phyloP scores from a whole-genome alignment of 345 rosid species.

The Dovyalis caffra region DNA sequence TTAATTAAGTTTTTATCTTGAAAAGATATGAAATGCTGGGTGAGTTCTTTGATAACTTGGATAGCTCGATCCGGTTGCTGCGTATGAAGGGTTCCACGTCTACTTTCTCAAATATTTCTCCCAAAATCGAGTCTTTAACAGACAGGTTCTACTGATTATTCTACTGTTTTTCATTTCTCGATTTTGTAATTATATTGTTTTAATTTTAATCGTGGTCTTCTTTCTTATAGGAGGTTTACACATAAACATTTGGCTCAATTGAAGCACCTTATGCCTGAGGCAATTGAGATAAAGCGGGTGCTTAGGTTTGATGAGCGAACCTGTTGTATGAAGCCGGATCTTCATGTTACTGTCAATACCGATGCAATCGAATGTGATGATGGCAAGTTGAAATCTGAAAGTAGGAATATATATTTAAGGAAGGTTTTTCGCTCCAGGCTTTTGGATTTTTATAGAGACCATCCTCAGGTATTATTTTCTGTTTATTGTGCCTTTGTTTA shows the following conservation, averaged over 20 bases:
- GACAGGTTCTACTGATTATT: slow-evolving; percentile 49
- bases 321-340: slow-evolving; percentile 80
- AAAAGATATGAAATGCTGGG: slow-evolving; percentile 61
- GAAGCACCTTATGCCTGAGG: slow-evolving; percentile 80
- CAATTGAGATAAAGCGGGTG: slow-evolving; percentile 59
- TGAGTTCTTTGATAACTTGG: slow-evolving; percentile 65
- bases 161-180: not conserved
- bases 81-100: slow-evolving; percentile 54
- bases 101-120: slow-evolving; percentile 50
- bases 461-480: slow-evolving; percentile 60
- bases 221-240: slow-evolving; percentile 66
- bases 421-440: slow-evolving; percentile 64
- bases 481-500: not conserved
- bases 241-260: slow-evolving; percentile 63
- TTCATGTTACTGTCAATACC: slow-evolving; percentile 52
- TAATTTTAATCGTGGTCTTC: not conserved
- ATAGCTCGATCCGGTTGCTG: slow-evolving; percentile 50
- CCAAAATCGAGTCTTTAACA: slow-evolving; percentile 58
- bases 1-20: slow-evolving; percentile 7
- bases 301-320: slow-evolving; percentile 59
- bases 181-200: not conserved
- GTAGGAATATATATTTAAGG: slow-evolving; percentile 46
- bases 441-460: slow-evolving; percentile 48
- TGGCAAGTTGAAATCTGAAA: slow-evolving; percentile 33
- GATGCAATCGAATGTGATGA: slow-evolving; percentile 45